Base-by-base conservation (phyloP, 2,329 filamentous ascomycete genomes). In the Neonectria ditissima region DNA sequence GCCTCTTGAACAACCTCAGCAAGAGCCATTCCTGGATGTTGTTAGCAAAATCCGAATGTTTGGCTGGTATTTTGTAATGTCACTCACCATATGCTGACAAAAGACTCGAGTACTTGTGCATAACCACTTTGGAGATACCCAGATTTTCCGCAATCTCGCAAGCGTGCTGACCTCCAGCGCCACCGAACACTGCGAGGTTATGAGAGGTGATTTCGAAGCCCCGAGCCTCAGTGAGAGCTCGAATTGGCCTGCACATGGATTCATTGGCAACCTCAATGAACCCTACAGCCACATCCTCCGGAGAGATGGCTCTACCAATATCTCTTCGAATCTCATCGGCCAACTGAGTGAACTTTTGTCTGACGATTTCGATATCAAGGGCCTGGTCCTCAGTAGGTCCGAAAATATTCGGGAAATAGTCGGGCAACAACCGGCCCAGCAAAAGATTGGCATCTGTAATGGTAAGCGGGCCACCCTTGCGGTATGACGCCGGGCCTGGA, bases 261-360 rank as follows among this genome's bases (percentile, higher is more conserved):
- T 92, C 90, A 67, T 93, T 92, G 2, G 91, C 90, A 44, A 92
- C 89, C 65, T 90, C 87, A 73, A 92, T 85, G 71, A 92, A 92
- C 0, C 91, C 91, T 66, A 90, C 88, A 0, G 91, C 90, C 3
- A 70, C 57, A 6, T 67, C 62, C 30, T 69, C 54, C 4, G 62
- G 30, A 1, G 67, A 47, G 39, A 58, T 54, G 1, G 16, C 13
- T 13, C 48, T 44, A 1, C 43, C 41, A 5, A 54, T 53, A 5
- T 62, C 59, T 2, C 30, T 14, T 14, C 30, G 45, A 41, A 62
- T 60, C 11, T 47, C 32, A 13, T 50, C 72, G 0, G 81, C 79
- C 14, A 85, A 69, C 5, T 76, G 73, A 16, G 72, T 63, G 57
- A 84, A 84, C 55, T 79, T 80, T n/a, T 70, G 57, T 10, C 67